phyloP scores from a whole-genome alignment of 345 rosid genomes.

The Pistacia atlantica region DNA sequence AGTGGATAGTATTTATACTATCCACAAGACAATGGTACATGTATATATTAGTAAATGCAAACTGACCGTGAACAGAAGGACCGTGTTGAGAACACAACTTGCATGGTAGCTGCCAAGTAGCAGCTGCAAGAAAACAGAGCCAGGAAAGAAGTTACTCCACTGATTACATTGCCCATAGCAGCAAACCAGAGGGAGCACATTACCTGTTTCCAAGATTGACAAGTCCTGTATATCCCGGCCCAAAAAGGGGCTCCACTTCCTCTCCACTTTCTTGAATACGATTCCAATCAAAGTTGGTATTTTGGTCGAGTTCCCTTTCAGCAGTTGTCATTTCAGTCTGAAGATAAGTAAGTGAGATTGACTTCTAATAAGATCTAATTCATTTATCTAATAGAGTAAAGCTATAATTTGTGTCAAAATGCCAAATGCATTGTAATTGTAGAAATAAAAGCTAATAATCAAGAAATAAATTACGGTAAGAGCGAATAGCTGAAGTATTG shows the following conservation, averaged over 20 bases:
- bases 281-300: slow-evolving; percentile 96
- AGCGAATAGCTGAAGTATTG: slow-evolving; percentile 9
- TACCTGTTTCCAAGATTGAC: slow-evolving; percentile 98
- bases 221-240: slow-evolving; percentile 98
- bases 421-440: slow-evolving; percentile 1
- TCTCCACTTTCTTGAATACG: slow-evolving; percentile 99
- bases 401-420: slow-evolving; percentile 6
- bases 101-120: slow-evolving; percentile 99
- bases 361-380: slow-evolving; percentile 27
- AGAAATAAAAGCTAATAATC: slow-evolving; percentile 16
- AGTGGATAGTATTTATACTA: slow-evolving; percentile 8
- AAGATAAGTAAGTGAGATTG: slow-evolving; percentile 21
- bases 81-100: slow-evolving; percentile 79
- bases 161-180: slow-evolving; percentile 14
- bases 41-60: slow-evolving; percentile 1
- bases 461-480: slow-evolving; percentile 12
- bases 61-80: slow-evolving; percentile 71
- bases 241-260: slow-evolving; percentile 77
- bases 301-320: slow-evolving; percentile 99
- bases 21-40: slow-evolving; percentile 9
- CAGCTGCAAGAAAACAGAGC: slow-evolving; percentile 62
- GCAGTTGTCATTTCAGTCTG: slow-evolving; percentile 99
- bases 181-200: slow-evolving; percentile 6
- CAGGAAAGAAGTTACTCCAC: slow-evolving; percentile 20
- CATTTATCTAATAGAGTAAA: neutral